Evolutionary conservation across 108 stramenopile genomes (phyloP).

Genomic region (Skeletonema menzelii): DNA sequence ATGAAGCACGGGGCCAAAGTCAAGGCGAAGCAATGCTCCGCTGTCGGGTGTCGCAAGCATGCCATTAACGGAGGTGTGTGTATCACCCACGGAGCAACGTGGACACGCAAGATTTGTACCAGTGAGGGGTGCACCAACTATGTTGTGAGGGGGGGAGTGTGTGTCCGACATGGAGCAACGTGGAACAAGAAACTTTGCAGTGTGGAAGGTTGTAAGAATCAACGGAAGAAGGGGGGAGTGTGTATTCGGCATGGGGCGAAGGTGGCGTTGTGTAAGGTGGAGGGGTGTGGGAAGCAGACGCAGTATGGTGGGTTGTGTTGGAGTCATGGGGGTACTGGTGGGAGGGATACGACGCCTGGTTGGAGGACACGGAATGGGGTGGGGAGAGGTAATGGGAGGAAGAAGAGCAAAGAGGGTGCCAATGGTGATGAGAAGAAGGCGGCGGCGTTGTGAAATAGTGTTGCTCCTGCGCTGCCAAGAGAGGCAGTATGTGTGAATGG

Average conservation of each 20-base stretch:
- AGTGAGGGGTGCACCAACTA: not conserved
- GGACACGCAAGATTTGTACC: not conserved
- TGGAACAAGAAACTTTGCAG: not conserved
- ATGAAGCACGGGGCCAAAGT: not conserved
- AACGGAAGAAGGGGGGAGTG: slow-evolving; percentile 4
- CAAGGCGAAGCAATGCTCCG: not conserved
- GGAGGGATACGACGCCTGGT: not conserved
- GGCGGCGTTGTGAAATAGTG: not conserved
- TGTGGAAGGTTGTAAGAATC: slow-evolving; percentile 8
- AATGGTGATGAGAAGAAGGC: not conserved
- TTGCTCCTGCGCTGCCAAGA: too few species aligned
- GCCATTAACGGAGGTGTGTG: not conserved
- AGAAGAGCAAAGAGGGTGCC: not conserved
- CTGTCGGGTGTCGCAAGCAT: not conserved
- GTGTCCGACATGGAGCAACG: not conserved
- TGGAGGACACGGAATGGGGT: not conserved
- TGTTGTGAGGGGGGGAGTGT: not conserved
- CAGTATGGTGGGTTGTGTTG: slow-evolving; percentile 7
- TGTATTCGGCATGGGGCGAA: slow-evolving; percentile 11
- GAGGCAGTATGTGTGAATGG: too few species aligned
- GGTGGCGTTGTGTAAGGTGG: slow-evolving; percentile 7
- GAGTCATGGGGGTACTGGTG: slow-evolving; percentile 6
- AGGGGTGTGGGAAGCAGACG: slow-evolving; percentile 2
- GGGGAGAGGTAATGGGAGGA: not conserved
- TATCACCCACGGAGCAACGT: not conserved